Evolutionary conservation across 257 asterid genomes (phyloP), one percentile per base, ranked within the genome.

Genomic region (Nyctanthes arbortristis): DNA sequence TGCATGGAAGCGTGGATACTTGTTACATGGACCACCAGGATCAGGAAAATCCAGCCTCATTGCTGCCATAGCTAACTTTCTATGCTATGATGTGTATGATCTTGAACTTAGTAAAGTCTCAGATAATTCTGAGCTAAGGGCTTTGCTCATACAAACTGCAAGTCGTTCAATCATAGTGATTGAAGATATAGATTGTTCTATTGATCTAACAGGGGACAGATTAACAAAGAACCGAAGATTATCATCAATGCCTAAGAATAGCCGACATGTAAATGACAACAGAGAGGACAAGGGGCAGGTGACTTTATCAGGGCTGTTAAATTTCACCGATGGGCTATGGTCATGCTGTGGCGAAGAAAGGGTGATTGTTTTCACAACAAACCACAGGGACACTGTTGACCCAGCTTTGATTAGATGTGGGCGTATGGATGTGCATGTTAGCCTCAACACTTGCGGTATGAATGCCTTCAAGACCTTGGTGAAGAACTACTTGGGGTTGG

Each of bases 1-100:
- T 2, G 85, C 88, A 2, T 84, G 88, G 93, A 87, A 87, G 27
- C 76, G 93, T 28, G 90, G 93, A 3, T 87, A 87, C 39, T 70
- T 84, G 47, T 70, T 87, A 0, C 35, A 76, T 12, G 90, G 93
- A 0, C 93, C 90, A 10, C 88, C 93, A 0, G 90, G 93, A 0
- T 52, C 88, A 0, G 93, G 90, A 22, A 87, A 84, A 45, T 87
- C 90, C 2, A 82, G 90, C 24, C 82, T 82, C 28, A 87, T 87
- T 62, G 93, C 93, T 8, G 90, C 93, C 8, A 82, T 84, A 78
- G 85, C 88, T 3, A 87, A 82, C 52, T 75, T 64, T 22, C 84
- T 87, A 1, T 59, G 80, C 45, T 87, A 77, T 55, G 87, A 87
- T 25, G 87, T 87, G 11, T 84, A 82, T 45, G 93, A 87, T 72